Evolutionary conservation across 2,329 filamentous ascomycete species (phyloP).

Genomic region (Colletotrichum tabaci): DNA sequence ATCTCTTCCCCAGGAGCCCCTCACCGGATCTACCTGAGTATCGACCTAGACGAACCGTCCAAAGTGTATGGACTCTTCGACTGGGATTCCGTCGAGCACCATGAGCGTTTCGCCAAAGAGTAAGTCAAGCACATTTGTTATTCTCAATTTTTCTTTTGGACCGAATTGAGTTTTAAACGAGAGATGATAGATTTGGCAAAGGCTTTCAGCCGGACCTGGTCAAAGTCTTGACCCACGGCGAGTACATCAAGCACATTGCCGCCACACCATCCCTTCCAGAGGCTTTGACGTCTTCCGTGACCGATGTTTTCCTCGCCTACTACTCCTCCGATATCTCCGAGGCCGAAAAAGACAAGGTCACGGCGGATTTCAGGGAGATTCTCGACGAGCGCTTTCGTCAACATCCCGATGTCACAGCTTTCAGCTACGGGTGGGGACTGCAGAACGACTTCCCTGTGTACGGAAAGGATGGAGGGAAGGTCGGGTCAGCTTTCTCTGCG

Average conservation of each 20-base stretch:
- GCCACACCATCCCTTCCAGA: conserved; percentile 37
- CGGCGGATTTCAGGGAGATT: conserved; percentile 16
- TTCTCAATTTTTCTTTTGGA: no score
- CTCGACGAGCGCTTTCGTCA: conserved; percentile 26
- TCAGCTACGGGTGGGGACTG: conserved; percentile 20
- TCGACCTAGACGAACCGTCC: conserved; percentile 44
- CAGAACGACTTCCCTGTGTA: conserved; percentile 26
- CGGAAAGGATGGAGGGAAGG: not conserved
- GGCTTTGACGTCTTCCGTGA: conserved; percentile 42
- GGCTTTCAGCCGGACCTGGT: conserved; percentile 44
- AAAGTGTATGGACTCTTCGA: conserved; percentile 47
- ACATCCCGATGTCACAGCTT: not conserved
- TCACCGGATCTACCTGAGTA: conserved; percentile 43
- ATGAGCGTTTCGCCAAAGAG: conserved; percentile 45
- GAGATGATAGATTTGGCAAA: conserved; percentile 33
- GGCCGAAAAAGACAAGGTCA: conserved; percentile 13
- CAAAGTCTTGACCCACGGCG: conserved; percentile 41
- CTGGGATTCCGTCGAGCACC: conserved; percentile 47
- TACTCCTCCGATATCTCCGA: conserved; percentile 34
- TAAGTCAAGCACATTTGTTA: conserved; percentile 21
- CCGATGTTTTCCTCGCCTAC: conserved; percentile 41
- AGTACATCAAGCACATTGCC: conserved; percentile 45
- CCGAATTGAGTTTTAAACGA: not conserved
- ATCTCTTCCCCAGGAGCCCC: conserved; percentile 43
- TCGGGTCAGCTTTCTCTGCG: conserved; percentile 3